Base-by-base conservation (phyloP, 371 early-diverging fungal species). In the Syncephalastrum racemosum region DNA sequence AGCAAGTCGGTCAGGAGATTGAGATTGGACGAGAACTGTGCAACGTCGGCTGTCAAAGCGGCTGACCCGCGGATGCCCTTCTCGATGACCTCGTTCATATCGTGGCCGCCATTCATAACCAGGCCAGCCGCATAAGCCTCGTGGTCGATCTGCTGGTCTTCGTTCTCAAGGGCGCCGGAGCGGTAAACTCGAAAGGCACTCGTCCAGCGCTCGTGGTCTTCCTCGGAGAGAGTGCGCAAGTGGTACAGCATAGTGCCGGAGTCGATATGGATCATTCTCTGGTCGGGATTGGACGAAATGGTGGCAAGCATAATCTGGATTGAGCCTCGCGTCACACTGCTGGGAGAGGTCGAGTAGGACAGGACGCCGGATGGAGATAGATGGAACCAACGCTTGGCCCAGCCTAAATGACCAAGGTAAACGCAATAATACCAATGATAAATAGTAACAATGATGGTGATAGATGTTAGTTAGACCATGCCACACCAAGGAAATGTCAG, bases 191-290 rank as follows among this genome's bases (percentile, higher is more conserved):
- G 60, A 27, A 88, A 74, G n/a, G 66, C 71, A 10, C 46, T 49
- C 4, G 82, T 80, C 90, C 90, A 90, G n/a, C 60, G 61, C n/a
- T 77, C 76, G 66, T 87, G 94, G 36, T 90, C 92, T 12, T 81
- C 82, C 4, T 56, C 54, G 4, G 77, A 77, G 25, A 83, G 64
- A 0, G 90, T 84, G 56, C 90, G 91, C 56, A 96, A 79, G 61
- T 92, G 91, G 58, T 86, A 83, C 19, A 91, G 70, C 59, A 75
- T 82, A 12, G 87, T 79, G 43, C 93, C 95, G 4, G 92, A 86
- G 62, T 96, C 92, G 31, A 95, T 87, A 58, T 90, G 89, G 56
- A 94, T 89, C 44, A 87, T 66, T 19, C 81, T 71, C 58, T 88
- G 87, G 18, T 86, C 81, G 52, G 70, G 71, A 52, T 77, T 77